Evolutionary conservation across 2,329 filamentous ascomycete genomes (phyloP), one percentile per base, ranked within the genome.

Genomic region (Zalaria obscura): DNA sequence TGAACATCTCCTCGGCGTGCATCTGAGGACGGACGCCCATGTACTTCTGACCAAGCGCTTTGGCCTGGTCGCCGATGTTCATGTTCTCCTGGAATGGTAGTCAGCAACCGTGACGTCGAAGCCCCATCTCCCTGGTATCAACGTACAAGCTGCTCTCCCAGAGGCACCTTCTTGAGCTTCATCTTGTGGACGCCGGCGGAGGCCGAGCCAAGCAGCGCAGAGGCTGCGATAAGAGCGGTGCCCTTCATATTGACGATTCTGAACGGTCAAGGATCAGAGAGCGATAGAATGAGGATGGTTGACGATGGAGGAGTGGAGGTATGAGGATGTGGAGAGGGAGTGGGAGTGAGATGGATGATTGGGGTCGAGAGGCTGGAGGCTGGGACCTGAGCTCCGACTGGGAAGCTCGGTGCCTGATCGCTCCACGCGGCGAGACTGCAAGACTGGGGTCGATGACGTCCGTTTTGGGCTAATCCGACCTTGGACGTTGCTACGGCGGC

Each of bases 111-210:
- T 26, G 2, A 25, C n/a, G 28, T 25, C 10, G 18, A 18, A 10
- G 2, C 8, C 2, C 1, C n/a, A n/a, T 3, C 32, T 34, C 27
- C 35, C 33, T 37, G 38, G 40, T 38, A 38, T 10, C 42, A 45
- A 72, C 83, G 61, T 70, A 93, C 88, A 58, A 98, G 76, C 71
- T 96, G 91, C 64, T 96, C 85, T 39, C 80, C 75, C 45, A 98
- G 72, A 52, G 91, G 82, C 48, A 96, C 70, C 81, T 98, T 98
- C 76, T 95, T 83, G 58, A 98, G 80, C 75, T 93, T 91, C 76
- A 95, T 81, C 75, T 86, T 93, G 78, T 96, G 86, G 52, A 94
- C 73, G 57, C 79, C 86, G 54, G 86, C 89, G 60, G 83, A 75
- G 61, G 83, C 83, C 61, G 81, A 78, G 70, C 83, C 83, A 58